Evolutionary conservation across 1,284 basidiomycete genomes (phyloP).

Genomic region (Papiliotrema laurentii): DNA sequence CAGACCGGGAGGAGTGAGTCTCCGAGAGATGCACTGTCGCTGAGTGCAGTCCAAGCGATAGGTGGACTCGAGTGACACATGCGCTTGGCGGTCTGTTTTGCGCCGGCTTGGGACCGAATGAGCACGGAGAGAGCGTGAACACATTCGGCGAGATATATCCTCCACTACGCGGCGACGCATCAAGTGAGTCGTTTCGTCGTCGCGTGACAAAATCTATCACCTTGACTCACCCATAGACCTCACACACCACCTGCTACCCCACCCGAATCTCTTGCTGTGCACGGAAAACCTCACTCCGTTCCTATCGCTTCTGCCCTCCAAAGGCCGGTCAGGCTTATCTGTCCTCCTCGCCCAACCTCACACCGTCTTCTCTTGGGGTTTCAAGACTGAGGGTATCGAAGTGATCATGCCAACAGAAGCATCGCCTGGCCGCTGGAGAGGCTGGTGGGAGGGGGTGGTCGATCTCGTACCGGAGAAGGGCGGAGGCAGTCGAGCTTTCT

Average conservation of each 20-base stretch:
- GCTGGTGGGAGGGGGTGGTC: conserved; percentile 77
- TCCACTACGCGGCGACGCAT: conserved; percentile 56
- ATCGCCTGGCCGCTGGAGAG: conserved; percentile 52
- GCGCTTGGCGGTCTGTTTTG: conserved; percentile 91
- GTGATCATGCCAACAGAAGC: conserved; percentile 34
- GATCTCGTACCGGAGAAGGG: conserved; percentile 62
- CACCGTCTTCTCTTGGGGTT: conserved; percentile 81
- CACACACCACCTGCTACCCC: conserved; percentile 51
- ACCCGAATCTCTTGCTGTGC: conserved; percentile 78
- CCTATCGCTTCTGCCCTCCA: conserved; percentile 89
- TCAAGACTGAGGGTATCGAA: conserved; percentile 52
- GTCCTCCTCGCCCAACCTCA: conserved; percentile 77
- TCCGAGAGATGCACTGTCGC: not conserved
- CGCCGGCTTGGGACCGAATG: conserved; percentile 74
- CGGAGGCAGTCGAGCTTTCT: conserved; percentile 66
- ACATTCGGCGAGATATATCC: conserved; percentile 55
- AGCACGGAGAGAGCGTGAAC: conserved; percentile 54
- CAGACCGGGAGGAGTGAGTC: conserved; percentile 21
- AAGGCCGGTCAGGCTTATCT: conserved; percentile 83
- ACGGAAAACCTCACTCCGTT: conserved; percentile 97
- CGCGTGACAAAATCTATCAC: not conserved
- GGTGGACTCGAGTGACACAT: conserved; percentile 79
- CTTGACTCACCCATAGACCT: conserved; percentile 19
- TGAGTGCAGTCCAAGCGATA: conserved; percentile 49
- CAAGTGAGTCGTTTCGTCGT: conserved; percentile 42